Evolutionary conservation across 2,329 filamentous ascomycete genomes (phyloP), one percentile per base, ranked within the genome.

Genomic region (Monosporascus sp.): DNA sequence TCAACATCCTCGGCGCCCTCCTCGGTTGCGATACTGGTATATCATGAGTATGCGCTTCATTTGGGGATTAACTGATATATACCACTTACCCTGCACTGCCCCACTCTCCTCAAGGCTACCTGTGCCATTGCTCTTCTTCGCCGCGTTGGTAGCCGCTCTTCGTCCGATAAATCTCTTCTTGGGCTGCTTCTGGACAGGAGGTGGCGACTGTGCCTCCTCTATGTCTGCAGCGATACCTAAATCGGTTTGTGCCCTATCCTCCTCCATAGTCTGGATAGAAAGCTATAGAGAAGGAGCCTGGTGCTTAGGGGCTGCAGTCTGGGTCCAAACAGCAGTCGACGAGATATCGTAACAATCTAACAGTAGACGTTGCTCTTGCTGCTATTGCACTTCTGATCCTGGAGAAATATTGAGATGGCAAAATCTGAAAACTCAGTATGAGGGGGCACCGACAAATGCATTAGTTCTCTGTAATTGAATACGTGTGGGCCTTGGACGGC

Each of bases 161-260:
- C 90, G 81, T 31, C 94, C 94, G 18, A 99, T 87, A 62, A 99
- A 99, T 54, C 93, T 83, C 72, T 93, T 92, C 76, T 89, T 96
- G 22, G 94, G 94, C 64, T 93, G 88, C 66, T 80, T 89, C 48
- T 68, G 48, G 53, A 61, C 56, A 50, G 65, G 56, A 48, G 65
- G 64, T 43, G 59, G 60, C 50, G 69, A 61, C 68, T 74, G 65
- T 43, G 71, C 67, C 54, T 81, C 78, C 58, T 86, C 85, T 41
- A 87, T 83, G 59, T 88, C 83, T 50, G 82, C 79, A 14, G 84
- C 85, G 43, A 88, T 78, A 54, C 88, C 88, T 27, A 93, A 72
- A 64, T 91, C 87, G 35, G 85, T 81, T 56, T 83, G 77, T 35
- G 80, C 83, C 61, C 89, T 77, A 66, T 93, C 89, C 62, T 89